Evolutionary conservation across 768 basidiomycete genomes (phyloP).

Genomic region (Pleurotus tuber-regium): DNA sequence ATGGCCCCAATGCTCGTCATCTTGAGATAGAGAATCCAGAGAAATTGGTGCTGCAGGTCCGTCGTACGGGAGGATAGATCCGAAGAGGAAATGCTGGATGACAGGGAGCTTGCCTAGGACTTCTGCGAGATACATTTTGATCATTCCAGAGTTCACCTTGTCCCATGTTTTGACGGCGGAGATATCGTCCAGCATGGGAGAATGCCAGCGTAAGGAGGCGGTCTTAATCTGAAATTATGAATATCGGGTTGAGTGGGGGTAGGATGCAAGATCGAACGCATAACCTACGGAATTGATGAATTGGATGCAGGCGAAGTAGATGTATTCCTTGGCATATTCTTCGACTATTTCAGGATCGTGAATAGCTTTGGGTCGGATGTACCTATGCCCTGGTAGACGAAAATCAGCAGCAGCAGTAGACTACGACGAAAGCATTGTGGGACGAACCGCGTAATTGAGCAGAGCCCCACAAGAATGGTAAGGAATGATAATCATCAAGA

Average conservation of each 20-base stretch:
- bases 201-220: conserved; percentile 95
- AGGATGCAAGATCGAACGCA: not conserved
- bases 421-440: not conserved
- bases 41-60: conserved; percentile 47
- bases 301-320: conserved; percentile 94
- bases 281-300: conserved; percentile 88
- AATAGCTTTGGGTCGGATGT: conserved; percentile 88
- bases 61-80: conserved; percentile 70
- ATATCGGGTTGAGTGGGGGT: no score
- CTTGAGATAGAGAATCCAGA: conserved; percentile 16
- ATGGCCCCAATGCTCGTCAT: conserved; percentile 50
- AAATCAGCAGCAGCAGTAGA: not conserved
- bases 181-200: conserved; percentile 98
- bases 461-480: conserved; percentile 86
- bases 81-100: conserved; percentile 94
- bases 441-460: conserved; percentile 66
- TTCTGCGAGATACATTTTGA: conserved; percentile 97
- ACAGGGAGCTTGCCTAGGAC: conserved; percentile 95
- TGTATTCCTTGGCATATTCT: conserved; percentile 89
- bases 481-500: conserved; percentile 94
- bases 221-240: conserved; percentile 90
- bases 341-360: conserved; percentile 91
- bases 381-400: conserved; percentile 79
- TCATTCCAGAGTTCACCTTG: conserved; percentile 94
- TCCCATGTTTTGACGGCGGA: conserved; percentile 95